Conservation (phyloP, 1,284 basidiomycete species). For the Farysia itapuensis region DNA sequence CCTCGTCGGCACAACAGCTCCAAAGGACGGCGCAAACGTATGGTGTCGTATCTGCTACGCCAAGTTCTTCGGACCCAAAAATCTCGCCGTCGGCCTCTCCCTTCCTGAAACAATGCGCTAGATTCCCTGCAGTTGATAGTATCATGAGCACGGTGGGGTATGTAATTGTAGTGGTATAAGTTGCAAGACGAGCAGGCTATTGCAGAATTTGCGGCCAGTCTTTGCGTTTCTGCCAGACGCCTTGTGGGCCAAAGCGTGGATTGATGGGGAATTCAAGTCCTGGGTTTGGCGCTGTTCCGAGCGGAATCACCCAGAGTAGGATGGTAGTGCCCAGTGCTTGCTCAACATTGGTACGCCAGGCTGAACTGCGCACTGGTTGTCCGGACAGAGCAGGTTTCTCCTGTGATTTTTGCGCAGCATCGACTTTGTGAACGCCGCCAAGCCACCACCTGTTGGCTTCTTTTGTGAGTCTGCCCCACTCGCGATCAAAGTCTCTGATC, state of each 20-base stretch:
- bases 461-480: slow-evolving; percentile 72
- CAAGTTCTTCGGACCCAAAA: slow-evolving; percentile 45
- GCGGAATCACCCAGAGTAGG: slow-evolving; percentile 11
- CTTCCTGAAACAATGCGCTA: slow-evolving; percentile 33
- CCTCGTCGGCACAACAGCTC: slow-evolving; percentile 6
- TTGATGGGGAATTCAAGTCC: slow-evolving; percentile 30
- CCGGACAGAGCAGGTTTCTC: not conserved
- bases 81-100: slow-evolving; percentile 29
- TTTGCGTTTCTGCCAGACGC: slow-evolving; percentile 8
- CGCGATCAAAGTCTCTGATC: slow-evolving; percentile 67
- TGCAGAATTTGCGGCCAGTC: slow-evolving; percentile 25
- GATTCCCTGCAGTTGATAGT: too few species aligned
- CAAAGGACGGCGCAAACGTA: slow-evolving; percentile 32
- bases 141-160: too few species aligned
- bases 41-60: slow-evolving; percentile 57
- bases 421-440: slow-evolving; percentile 54
- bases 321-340: slow-evolving; percentile 7
- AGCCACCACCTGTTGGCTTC: slow-evolving; percentile 87
- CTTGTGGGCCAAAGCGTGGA: slow-evolving; percentile 21
- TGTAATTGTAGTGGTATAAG: not conserved
- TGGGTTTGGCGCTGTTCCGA: slow-evolving; percentile 15
- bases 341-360: slow-evolving; percentile 10
- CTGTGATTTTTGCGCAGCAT: not conserved
- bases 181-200: not conserved
- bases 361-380: not conserved